Conservation (phyloP, 768 basidiomycete species). For the Saitozyma sp. region DNA sequence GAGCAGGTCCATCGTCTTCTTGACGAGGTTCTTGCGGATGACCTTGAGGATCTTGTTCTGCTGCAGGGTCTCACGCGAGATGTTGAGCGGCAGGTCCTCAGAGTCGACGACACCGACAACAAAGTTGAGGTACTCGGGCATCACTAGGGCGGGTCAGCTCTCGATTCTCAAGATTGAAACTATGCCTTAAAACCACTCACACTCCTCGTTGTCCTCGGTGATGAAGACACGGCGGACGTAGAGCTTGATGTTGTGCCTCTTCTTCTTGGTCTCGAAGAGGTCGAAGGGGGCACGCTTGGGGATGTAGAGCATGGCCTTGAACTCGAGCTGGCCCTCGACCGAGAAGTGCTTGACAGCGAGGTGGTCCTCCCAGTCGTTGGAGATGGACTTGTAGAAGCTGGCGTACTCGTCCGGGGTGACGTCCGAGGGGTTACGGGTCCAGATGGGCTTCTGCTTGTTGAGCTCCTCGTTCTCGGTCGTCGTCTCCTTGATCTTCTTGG, state of each 20-base stretch:
- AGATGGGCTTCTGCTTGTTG: slow-evolving; percentile 99
- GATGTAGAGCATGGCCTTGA: slow-evolving; percentile 97
- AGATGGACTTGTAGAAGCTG: slow-evolving; percentile 98
- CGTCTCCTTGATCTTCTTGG: slow-evolving; percentile 88
- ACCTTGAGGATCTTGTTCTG: slow-evolving; percentile 99
- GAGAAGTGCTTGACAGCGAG: slow-evolving; percentile 99
- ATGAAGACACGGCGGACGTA: slow-evolving; percentile 99
- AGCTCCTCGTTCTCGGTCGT: slow-evolving; percentile 91
- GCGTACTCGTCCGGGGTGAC: slow-evolving; percentile 91
- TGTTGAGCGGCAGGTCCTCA: slow-evolving; percentile 99
- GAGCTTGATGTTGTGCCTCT: slow-evolving; percentile 99
- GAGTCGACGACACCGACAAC: slow-evolving; percentile 99
- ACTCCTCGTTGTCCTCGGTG: slow-evolving; percentile 99
- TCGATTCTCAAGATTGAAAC: not conserved
- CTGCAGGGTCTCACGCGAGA: slow-evolving; percentile 98
- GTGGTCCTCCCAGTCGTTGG: slow-evolving; percentile 99
- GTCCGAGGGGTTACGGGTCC: slow-evolving; percentile 90
- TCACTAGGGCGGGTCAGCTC: slow-evolving; percentile 24
- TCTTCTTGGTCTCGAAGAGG: slow-evolving; percentile 99
- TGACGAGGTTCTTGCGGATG: slow-evolving; percentile 93
- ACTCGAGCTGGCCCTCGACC: slow-evolving; percentile 99
- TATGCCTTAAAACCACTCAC: slow-evolving; percentile 23
- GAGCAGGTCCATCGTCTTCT: slow-evolving; percentile 94
- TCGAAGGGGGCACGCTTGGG: slow-evolving; percentile 99
- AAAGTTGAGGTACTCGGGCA: slow-evolving; percentile 98